Evolutionary conservation across 2,329 filamentous ascomycete species (phyloP), one percentile per base, ranked within the genome.

Genomic region (Aspergillus versicolor): DNA sequence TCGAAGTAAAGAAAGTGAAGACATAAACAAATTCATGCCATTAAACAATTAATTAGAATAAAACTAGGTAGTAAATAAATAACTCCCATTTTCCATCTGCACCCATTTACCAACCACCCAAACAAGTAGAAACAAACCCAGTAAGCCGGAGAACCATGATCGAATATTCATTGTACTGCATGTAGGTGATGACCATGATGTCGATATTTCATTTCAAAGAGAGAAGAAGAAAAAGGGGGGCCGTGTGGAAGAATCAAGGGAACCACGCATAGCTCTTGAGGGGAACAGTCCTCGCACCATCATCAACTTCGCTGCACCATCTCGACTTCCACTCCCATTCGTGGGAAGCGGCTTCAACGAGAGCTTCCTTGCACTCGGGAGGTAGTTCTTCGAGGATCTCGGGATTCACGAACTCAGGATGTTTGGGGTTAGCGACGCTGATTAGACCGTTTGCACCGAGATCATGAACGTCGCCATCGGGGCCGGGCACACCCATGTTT

Each of bases 241-340:
- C 42, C 44, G 15, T 8, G 34, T 40, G 51, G 53, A 58, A 52
- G 24, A 7, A 56, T 68, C 54, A 76, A 38, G 73, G 73, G 60
- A 69, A 71, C 74, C 75, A 77, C 9, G 73, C 67, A 62, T 74
- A 76, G 38, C 73, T 76, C 65, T 74, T 72, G 15, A 68, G 61
- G 6, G 73, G 66, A 9, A 62, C 64, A 15, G 65, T 64, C 19
- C 73, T 65, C 15, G 66, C 56, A 4, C 80, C 81, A 67, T 84
- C 84, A 9, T 81, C 74, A 37, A 73, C 79, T 75, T 97, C 92
- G 5, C 83, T 81, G 15, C 83, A 84, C 91, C 92, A 96, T 61
- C 81, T 82, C 32, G 75, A 78, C 71, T 90, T 90, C 90, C 92
- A 97, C 53, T 82, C 75, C 59, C 76, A 73, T 73, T 96, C 90